These are phyloP conservation scores for Graphilbum sp. DNA, from an alignment of 2,329 filamentous ascomycete species.

Conservation along the genomic window DNA sequence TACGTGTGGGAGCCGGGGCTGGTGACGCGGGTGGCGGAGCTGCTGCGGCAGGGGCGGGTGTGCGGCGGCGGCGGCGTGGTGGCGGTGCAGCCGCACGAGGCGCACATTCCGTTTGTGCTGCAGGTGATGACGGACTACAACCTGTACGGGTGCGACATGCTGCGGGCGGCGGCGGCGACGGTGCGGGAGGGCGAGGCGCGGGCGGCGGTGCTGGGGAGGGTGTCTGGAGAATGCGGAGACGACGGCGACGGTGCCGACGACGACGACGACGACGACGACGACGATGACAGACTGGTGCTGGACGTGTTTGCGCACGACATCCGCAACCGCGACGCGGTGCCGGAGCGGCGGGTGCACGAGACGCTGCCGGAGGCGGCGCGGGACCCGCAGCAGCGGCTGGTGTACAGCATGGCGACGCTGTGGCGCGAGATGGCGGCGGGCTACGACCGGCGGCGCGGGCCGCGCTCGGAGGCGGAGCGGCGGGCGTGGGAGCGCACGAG, in stretches of 20 bases:
- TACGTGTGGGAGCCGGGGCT: constrained; percentile 80
- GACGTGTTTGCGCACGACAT: constrained; percentile 85
- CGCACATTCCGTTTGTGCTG: constrained; percentile 76
- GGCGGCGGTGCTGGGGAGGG: no score
- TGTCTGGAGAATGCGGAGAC: no score
- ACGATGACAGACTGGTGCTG: constrained; percentile 32
- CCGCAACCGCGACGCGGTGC: constrained; percentile 60
- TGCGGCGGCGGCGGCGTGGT: constrained; percentile 56
- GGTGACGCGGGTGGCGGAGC: constrained; percentile 74
- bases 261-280: constrained; percentile 37
- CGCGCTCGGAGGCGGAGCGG: constrained; percentile 54
- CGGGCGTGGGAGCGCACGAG: constrained; percentile 45
- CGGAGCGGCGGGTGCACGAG: constrained; percentile 67
- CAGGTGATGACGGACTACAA: constrained; percentile 99
- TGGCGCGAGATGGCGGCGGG: constrained; percentile 34
- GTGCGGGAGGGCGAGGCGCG: no score
- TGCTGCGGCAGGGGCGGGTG: constrained; percentile 60
- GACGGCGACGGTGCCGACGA: no score
- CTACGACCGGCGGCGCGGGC: constrained; percentile 54
- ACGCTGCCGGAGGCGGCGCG: constrained; percentile 66
- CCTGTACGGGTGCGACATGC: constrained; percentile 80
- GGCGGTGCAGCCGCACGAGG: constrained; percentile 89
- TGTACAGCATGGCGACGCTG: constrained; percentile 80
- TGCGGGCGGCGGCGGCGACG: constrained; percentile 53
- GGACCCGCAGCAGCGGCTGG: constrained; percentile 57